Conservation (phyloP, 2,329 filamentous ascomycete genomes). For the Exophiala dermatitidis region DNA sequence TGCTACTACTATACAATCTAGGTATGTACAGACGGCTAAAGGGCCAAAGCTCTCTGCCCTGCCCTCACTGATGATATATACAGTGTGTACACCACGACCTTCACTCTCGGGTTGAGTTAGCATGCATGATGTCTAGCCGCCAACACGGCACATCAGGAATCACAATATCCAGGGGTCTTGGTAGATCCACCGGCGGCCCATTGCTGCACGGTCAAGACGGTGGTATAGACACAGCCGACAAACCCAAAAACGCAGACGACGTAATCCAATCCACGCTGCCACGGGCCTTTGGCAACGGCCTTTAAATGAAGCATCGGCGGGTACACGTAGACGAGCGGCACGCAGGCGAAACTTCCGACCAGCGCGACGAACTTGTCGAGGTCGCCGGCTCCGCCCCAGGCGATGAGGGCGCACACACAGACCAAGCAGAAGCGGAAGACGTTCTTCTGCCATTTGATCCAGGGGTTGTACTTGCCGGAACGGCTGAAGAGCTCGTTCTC, state of each 20-base stretch:
- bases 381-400: constrained; percentile 86
- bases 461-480: constrained; percentile 95
- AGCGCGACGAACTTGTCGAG: constrained; percentile 96
- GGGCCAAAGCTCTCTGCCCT: too few relatives aligned
- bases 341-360: constrained; percentile 95
- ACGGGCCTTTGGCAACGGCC: constrained; percentile 62
- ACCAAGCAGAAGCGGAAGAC: constrained; percentile 91
- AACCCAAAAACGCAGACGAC: constrained; percentile 72
- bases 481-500: constrained; percentile 90
- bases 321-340: constrained; percentile 94
- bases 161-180: constrained; percentile 58
- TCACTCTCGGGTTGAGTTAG: too few relatives aligned
- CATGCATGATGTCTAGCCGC: too few relatives aligned
- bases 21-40: too few relatives aligned
- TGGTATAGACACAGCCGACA: constrained; percentile 87
- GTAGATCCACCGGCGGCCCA: constrained; percentile 61
- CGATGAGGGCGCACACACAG: constrained; percentile 73
- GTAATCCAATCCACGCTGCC: constrained; percentile 66
- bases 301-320: constrained; percentile 89
- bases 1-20: too few relatives aligned
- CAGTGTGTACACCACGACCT: too few relatives aligned
- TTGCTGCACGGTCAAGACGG: constrained; percentile 72
- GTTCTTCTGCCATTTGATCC: constrained; percentile 99
- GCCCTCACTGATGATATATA: not conserved
- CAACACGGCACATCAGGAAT: constrained; percentile 30